Percentiles rank a stretch among this genome's conserved stretches.
phyloP scores from a whole-genome alignment of 495 filamentous ascomycete genomes.

The Talaromyces trachyspermus region DNA sequence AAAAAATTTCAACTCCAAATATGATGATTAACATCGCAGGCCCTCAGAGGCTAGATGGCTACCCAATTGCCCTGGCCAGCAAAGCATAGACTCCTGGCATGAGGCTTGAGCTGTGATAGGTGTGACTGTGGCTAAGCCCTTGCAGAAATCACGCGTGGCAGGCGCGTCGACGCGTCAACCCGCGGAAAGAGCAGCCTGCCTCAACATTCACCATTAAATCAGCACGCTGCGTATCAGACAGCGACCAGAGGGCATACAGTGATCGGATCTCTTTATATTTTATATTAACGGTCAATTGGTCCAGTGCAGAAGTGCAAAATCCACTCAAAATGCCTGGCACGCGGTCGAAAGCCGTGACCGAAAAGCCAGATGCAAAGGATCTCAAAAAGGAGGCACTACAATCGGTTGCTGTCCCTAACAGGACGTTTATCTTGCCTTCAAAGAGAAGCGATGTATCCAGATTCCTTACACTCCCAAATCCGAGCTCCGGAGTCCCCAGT shows the following conservation, averaged over 20 bases:
- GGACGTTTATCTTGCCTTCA: slow-evolving; percentile 75
- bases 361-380: background rate
- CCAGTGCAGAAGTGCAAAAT: background rate
- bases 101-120: background rate
- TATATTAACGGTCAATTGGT: background rate
- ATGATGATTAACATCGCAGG: too few relatives aligned
- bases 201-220: too few relatives aligned
- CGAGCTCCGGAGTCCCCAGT: slow-evolving; percentile 53
- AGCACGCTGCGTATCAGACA: too few relatives aligned
- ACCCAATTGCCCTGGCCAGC: background rate
- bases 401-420: slow-evolving; percentile 40
- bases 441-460: slow-evolving; percentile 53
- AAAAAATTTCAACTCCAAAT: too few relatives aligned
- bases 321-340: background rate
- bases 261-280: too few relatives aligned
- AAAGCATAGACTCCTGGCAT: background rate
- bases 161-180: background rate
- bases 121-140: background rate
- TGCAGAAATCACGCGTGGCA: too few relatives aligned
- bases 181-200: too few relatives aligned
- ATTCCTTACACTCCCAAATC: slow-evolving; percentile 73
- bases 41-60: too few relatives aligned
- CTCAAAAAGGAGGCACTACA: background rate
- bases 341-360: slow-evolving; percentile 1
- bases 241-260: too few relatives aligned